Evolutionary conservation across 306 rosid species (phyloP).

Genomic region (Mimosa bimucronata): DNA sequence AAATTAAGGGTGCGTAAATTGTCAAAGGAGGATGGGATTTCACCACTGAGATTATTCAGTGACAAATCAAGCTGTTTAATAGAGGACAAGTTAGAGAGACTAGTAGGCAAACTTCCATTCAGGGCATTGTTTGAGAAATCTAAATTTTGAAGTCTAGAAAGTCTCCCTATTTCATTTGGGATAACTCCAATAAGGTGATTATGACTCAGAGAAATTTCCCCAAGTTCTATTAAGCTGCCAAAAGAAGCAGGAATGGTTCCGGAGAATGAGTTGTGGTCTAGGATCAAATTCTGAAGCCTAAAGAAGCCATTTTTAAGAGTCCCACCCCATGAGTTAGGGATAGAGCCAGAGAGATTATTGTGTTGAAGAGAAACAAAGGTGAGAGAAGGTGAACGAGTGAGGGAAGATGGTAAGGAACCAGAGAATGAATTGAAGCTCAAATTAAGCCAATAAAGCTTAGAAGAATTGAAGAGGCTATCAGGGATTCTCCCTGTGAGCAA

Average conservation of each 20-base stretch:
- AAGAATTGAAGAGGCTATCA: not conserved
- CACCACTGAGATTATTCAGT: conserved; percentile 6
- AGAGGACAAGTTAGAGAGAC: not conserved
- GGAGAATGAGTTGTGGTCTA: not conserved
- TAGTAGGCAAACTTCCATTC: conserved; percentile 1
- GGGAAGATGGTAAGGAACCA: not conserved
- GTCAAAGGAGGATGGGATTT: conserved; percentile 2
- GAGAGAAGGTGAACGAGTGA: not conserved
- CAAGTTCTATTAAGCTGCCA: not conserved
- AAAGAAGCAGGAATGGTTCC: conserved; percentile 4
- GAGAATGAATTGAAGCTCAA: conserved; percentile 9
- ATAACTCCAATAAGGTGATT: not conserved
- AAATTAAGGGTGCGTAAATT: not conserved
- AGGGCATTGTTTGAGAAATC: conserved; percentile 4
- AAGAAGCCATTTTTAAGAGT: not conserved
- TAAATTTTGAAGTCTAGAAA: not conserved
- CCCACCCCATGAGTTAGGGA: conserved; percentile 16
- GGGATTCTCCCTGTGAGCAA: conserved; percentile 5
- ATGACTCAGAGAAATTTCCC: not conserved
- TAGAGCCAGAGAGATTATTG: conserved; percentile 1
- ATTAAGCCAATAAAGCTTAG: conserved; percentile 13
- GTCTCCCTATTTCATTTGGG: not conserved
- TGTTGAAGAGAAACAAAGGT: conserved; percentile 10
- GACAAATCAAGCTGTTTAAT: conserved; percentile 6
- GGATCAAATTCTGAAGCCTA: not conserved